Base-by-base conservation (phyloP, 2,329 filamentous ascomycete genomes). In the Fusarium drepaniforme region DNA sequence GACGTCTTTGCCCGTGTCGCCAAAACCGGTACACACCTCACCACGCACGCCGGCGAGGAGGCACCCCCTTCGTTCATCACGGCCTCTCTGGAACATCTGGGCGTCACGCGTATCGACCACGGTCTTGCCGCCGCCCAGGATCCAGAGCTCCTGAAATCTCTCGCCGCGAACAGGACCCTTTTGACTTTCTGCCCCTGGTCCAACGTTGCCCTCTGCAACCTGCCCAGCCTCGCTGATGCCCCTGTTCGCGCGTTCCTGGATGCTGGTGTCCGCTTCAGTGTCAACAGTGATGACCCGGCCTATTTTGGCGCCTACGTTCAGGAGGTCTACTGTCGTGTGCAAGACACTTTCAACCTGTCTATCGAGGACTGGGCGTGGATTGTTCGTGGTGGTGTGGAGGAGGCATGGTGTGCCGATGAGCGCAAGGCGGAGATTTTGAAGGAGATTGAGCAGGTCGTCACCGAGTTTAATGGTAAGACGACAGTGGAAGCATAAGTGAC, bases 221-320 rank as follows among this genome's bases (percentile, higher is more conserved):
- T 81, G 16, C 66, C 75, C 13, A 64, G 63, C 33, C 67, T 83
- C 28, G 68, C 72, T 12, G 80, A 82, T 8, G 85, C 86, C 13
- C 92, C 93, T 0, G 87, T 94, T 69, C 85, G 90, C 16, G 84
- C 83, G 63, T 92, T 94, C 75, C 82, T 94, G 23, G 88, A 93
- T 46, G 84, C 84, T 8, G 90, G 91, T 1, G 90, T 94, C 44
- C 87, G 84, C 71, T 94, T 94, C 81, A 93, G 90, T 66, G 90
- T 95, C 80, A 94, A 94, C 82, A 93, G 90, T 75, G 93, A 94
- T 79, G 92, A 94, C 79, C 92, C 92, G 69, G 92, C 91, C 13
- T 94, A 94, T 79, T 95, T 96, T 83, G 92, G 93, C 4, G 92
- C 90, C 0, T 95, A 94, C 81, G 90, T 95, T 64, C 84, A 93